Evolutionary conservation across 2,329 filamentous ascomycete genomes (phyloP).

Genomic region (Hymenoscyphus fructigenus): DNA sequence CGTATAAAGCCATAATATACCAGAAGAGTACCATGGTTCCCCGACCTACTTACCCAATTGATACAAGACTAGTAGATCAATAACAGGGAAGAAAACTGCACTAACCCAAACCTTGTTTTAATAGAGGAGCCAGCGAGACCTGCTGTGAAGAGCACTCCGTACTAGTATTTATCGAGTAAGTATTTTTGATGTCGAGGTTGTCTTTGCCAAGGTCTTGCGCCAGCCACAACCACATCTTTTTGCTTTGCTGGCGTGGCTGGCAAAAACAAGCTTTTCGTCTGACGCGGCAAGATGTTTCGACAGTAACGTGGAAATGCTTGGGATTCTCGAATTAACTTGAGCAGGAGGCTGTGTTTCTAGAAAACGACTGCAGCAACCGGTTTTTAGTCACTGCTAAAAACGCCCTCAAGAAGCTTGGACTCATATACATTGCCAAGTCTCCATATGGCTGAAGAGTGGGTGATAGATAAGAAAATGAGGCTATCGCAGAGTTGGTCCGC

Average conservation of each 20-base stretch:
- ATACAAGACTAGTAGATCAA: not conserved
- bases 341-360: too few relatives aligned
- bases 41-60: not conserved
- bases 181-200: not conserved
- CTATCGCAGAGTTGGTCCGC: not conserved
- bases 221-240: not conserved
- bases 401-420: too few relatives aligned
- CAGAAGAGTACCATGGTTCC: not conserved
- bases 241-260: not conserved
- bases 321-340: too few relatives aligned
- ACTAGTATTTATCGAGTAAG: not conserved
- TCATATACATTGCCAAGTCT: not conserved
- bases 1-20: not conserved
- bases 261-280: slow-evolving; percentile 15
- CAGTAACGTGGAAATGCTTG: not conserved
- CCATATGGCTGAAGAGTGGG: not conserved
- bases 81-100: not conserved
- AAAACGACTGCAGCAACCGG: too few relatives aligned
- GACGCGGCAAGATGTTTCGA: slow-evolving; percentile 11
- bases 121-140: not conserved
- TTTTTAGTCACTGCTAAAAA: too few relatives aligned
- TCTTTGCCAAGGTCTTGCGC: not conserved
- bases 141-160: too few relatives aligned
- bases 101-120: not conserved
- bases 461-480: not conserved